Conservation (phyloP, 2,329 filamentous ascomycete species). For the Davidsoniella eucalypti region DNA sequence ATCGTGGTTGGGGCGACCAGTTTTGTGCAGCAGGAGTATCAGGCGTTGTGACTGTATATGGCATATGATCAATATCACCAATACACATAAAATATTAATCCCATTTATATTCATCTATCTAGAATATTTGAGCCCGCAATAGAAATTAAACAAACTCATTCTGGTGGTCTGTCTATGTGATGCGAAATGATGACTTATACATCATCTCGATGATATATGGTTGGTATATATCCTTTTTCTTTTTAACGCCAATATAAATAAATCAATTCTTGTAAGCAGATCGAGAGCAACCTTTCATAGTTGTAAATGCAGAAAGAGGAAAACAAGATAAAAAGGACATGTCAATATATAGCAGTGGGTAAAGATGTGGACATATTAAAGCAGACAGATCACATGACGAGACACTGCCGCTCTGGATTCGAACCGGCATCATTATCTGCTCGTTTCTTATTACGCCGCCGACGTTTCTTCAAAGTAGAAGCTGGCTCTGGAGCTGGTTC, state of each 20-base stretch:
- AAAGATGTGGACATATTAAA: background rate
- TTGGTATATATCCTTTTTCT: no score
- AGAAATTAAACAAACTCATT: no score
- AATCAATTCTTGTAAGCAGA: no score
- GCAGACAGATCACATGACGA: conserved; percentile 4
- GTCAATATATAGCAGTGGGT: no score
- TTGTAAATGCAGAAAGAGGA: no score
- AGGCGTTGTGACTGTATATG: conserved; percentile 48
- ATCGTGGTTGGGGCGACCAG: conserved; percentile 44
- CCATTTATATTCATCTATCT: background rate
- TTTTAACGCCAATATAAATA: no score
- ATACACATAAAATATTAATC: background rate
- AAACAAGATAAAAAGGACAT: no score
- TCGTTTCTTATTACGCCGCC: conserved; percentile 9
- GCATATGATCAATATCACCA: conserved; percentile 16
- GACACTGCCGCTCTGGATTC: conserved; percentile 9
- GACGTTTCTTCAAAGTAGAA: conserved; percentile 2
- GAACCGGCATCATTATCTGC: background rate
- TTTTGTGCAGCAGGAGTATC: conserved; percentile 50
- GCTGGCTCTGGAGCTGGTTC: no score
- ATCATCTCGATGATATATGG: no score
- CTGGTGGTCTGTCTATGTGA: no score
- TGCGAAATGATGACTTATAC: no score
- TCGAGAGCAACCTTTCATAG: no score
- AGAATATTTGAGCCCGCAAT: background rate